Conservation (phyloP, 139 green algal genomes). For the Chlamydomonas schloesseri region DNA sequence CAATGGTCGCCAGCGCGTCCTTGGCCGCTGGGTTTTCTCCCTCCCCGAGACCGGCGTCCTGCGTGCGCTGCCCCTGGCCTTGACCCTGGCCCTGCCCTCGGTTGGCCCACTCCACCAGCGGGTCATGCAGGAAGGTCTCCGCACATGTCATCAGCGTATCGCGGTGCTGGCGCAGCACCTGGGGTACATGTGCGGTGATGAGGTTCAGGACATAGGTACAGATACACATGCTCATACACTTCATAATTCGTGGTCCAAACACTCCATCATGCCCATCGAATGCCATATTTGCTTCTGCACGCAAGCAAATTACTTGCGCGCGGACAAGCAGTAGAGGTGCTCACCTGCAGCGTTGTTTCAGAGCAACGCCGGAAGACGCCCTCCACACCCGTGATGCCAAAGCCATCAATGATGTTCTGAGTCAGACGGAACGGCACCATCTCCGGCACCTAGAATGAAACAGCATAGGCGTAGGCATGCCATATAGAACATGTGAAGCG, state of each 20-base stretch:
- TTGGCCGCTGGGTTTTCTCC: slow-evolving; percentile 61
- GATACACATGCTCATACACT: no score
- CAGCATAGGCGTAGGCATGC: no score
- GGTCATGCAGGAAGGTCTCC: slow-evolving; percentile 98
- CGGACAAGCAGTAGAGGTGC: neutral
- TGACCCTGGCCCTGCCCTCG: neutral
- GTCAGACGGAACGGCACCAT: slow-evolving; percentile 98
- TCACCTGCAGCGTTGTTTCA: slow-evolving; percentile 89
- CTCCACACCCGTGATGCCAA: slow-evolving; percentile 92
- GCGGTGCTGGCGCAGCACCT: slow-evolving; percentile 83
- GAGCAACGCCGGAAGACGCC: slow-evolving; percentile 87
- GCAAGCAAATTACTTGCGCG: neutral
- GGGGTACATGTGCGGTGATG: neutral
- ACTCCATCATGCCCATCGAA: no score
- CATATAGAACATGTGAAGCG: neutral
- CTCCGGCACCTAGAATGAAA: slow-evolving; percentile 92
- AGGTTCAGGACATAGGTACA: no score
- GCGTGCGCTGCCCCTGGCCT: neutral
- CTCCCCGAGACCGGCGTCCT: neutral
- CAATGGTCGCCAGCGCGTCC: slow-evolving; percentile 84
- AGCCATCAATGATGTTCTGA: slow-evolving; percentile 97
- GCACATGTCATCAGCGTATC: slow-evolving; percentile 91
- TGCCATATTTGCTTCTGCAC: no score
- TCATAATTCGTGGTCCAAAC: no score
- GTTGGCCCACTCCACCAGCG: slow-evolving; percentile 93